These are phyloP conservation scores for Ensete ventricosum DNA, from an alignment of 176 grass and related monocot genomes.

Conservation along the genomic window DNA sequence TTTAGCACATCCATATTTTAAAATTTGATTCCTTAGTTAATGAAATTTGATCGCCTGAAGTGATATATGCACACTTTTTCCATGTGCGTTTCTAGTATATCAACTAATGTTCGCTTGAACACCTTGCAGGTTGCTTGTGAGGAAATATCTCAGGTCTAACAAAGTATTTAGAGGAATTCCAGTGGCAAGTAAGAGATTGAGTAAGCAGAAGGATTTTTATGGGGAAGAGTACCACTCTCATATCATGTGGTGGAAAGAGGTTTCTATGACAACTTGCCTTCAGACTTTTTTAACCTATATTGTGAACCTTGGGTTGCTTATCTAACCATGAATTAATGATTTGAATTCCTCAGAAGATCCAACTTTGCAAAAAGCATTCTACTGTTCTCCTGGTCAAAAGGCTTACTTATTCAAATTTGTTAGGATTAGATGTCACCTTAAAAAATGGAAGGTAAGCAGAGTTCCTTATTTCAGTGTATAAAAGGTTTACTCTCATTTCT, in stretches of 20 bases:
- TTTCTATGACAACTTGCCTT: constrained; percentile 1
- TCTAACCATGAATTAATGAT: constrained; percentile 15
- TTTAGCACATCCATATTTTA: not conserved
- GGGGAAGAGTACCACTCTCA: constrained; percentile 48
- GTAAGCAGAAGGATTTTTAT: constrained; percentile 35
- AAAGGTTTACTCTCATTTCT: not conserved
- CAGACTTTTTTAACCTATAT: not conserved
- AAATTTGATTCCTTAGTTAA: not conserved
- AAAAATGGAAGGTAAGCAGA: constrained; percentile 82
- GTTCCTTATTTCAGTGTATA: not conserved
- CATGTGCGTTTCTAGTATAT: not conserved
- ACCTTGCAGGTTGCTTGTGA: constrained; percentile 38
- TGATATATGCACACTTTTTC: not conserved
- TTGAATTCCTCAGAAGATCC: constrained; percentile 55
- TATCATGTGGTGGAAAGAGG: constrained; percentile 98
- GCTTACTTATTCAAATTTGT: constrained; percentile 76
- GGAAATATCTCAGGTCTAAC: constrained; percentile 39
- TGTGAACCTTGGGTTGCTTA: not conserved
- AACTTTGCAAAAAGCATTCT: constrained; percentile 73
- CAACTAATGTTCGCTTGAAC: constrained; percentile 7
- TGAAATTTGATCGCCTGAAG: not conserved
- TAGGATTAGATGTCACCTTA: constrained; percentile 66
- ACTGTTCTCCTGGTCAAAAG: constrained; percentile 63
- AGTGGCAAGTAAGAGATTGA: constrained; percentile 36
- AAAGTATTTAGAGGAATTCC: constrained; percentile 33